Evolutionary conservation across 176 grass and related monocot species (phyloP), one percentile per base, ranked within the genome.

Genomic region (Lolium multiflorum): DNA sequence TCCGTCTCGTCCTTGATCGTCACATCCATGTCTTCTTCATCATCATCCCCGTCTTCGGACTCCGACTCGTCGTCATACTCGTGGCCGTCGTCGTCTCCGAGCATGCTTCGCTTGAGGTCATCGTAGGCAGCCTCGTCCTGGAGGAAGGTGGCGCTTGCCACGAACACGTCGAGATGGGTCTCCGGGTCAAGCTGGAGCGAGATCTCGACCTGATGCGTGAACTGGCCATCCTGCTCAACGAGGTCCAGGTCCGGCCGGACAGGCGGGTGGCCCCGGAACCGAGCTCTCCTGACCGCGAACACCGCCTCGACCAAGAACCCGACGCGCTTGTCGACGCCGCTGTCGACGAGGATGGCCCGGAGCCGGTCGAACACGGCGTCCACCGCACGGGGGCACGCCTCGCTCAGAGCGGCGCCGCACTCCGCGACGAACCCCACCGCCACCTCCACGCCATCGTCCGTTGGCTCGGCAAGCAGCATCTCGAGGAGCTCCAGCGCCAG

Each of bases 131-230:
- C 69, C 28, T 90, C 82, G 48, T 89, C 80, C 81, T 65, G 72
- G 52, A 65, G 7, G 41, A 86, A 92, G 6, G 69, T 74, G 11
- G 71, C 67, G 85, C 85, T 89, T n/a, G 50, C 38, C 8, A 71
- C 57, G 58, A 90, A 93, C 78, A 90, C 21, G 77, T 93, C 84
- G 35, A 93, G 85, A 58, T 89, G 74, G 21, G 39, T 28, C 88
- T 89, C 89, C 1, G 41, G 86, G 46, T 93, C 11, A 1, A 35
- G 31, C 31, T 35, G 31, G n/a, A 86, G 71, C n/a, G 74, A 55
- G 74, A 88, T 82, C 9, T 80, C 62, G 3, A 86, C 22, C 16
- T 80, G 79, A 44, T 89, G 91, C 1, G 80, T 89, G 62, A 84
- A 37, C 26, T 91, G 89, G 10, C 91, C 89, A 13, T 89, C 82